Percentiles rank a stretch among this genome's conserved stretches.
phyloP scores from a whole-genome alignment of 2,329 filamentous ascomycete species.

The Aschersonia sp. region DNA sequence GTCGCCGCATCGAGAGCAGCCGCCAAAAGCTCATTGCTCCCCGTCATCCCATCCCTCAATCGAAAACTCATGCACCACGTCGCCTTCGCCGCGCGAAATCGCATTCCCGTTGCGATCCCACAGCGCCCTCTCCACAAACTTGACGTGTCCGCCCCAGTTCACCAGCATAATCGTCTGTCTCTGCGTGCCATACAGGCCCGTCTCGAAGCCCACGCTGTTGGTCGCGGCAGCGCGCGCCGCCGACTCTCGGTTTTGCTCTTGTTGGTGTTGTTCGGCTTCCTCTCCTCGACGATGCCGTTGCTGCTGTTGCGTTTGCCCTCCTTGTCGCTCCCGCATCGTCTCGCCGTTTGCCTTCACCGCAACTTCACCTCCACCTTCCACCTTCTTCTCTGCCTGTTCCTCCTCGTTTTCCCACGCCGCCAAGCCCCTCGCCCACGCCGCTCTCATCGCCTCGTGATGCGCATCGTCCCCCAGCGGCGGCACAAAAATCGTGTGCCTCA shows the following conservation, averaged over 20 bases:
- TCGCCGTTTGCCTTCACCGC: too few species aligned
- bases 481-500: constrained; percentile 48
- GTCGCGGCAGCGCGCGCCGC: too few species aligned
- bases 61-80: constrained; percentile 39
- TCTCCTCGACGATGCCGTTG: too few species aligned
- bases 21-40: neutral
- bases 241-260: too few species aligned
- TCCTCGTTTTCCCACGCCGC: neutral
- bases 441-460: constrained; percentile 29
- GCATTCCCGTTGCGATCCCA: constrained; percentile 43
- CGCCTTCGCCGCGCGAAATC: constrained; percentile 37
- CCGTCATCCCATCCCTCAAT: constrained; percentile 36
- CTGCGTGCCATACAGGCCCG: constrained; percentile 50
- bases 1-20: too few species aligned
- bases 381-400: too few species aligned
- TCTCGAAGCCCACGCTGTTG: constrained; percentile 27
- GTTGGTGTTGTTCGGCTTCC: too few species aligned
- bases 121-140: constrained; percentile 42
- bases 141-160: constrained; percentile 47
- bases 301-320: too few species aligned
- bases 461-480: constrained; percentile 38
- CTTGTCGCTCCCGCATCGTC: too few species aligned
- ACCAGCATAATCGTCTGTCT: constrained; percentile 48
- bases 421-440: constrained; percentile 20
- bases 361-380: too few species aligned